Percentiles rank a stretch among this genome's conserved stretches.
Conservation (phyloP, 352 stramenopile species). For the Phytophthora lateralis region DNA sequence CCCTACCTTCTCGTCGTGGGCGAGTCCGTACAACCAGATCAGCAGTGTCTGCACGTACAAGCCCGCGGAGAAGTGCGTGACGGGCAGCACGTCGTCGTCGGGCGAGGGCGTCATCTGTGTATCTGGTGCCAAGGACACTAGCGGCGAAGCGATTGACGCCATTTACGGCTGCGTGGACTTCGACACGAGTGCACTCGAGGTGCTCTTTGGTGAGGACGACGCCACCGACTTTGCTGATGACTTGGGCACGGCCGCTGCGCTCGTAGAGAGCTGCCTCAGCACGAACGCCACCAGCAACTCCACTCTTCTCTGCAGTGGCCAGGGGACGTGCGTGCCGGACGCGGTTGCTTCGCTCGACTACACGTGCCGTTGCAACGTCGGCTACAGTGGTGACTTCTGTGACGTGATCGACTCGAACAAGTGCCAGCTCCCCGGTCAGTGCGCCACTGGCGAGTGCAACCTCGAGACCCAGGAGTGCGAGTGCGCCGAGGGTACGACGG, state of each 20-base stretch:
- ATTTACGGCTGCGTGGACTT: constrained; percentile 82
- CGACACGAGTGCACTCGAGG: constrained; percentile 49
- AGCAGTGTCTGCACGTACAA: constrained; percentile 83
- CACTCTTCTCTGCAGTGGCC: constrained; percentile 59
- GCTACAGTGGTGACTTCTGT: constrained; percentile 69
- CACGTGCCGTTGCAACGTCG: constrained; percentile 74
- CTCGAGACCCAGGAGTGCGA: constrained; percentile 68
- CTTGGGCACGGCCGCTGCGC: constrained; percentile 46
- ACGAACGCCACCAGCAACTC: constrained; percentile 53
- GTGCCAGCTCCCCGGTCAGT: constrained; percentile 74
- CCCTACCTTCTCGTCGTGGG: constrained; percentile 74
- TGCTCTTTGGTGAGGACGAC: constrained; percentile 67
- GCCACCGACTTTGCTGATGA: constrained; percentile 58
- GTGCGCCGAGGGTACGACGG: constrained; percentile 65
- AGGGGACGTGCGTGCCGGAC: constrained; percentile 66
- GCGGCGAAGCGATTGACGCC: constrained; percentile 50
- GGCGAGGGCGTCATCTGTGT: constrained; percentile 54
- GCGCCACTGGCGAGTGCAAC: constrained; percentile 70
- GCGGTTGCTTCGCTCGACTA: constrained; percentile 50
- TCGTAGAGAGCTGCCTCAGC: constrained; percentile 56
- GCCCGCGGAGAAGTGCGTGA: constrained; percentile 66
- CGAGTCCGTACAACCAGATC: constrained; percentile 71
- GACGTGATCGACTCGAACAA: constrained; percentile 74
- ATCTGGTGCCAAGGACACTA: constrained; percentile 42
- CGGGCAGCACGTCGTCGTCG: constrained; percentile 52